These are phyloP conservation scores for Cardiospermum halicacabum DNA, from an alignment of 345 rosid species.

Conservation along the genomic window DNA sequence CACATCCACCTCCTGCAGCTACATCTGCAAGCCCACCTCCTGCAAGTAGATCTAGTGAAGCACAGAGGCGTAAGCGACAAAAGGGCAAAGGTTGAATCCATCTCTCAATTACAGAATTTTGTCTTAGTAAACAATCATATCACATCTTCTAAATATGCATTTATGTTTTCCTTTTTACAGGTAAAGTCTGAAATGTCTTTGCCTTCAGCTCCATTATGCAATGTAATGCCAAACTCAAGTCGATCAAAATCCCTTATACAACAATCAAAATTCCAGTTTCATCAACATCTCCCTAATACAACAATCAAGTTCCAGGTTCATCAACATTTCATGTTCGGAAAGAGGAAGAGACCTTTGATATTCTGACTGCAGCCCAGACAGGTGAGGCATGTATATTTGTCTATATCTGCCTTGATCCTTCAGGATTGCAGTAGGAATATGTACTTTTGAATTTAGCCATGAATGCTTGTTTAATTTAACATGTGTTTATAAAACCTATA, in stretches of 20 bases:
- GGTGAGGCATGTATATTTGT: constrained; percentile 31
- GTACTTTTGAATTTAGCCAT: constrained; percentile 14
- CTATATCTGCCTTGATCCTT: constrained; percentile 20
- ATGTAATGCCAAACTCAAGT: no score
- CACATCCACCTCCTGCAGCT: no score
- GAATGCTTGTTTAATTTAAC: constrained; percentile 18
- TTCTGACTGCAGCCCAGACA: constrained; percentile 10
- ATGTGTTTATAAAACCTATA: constrained; percentile 15
- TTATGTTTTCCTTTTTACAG: not conserved
- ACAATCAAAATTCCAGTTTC: not conserved
- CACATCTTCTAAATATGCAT: constrained; percentile 5
- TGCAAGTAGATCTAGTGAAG: no score
- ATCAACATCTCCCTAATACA: not conserved
- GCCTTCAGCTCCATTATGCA: constrained; percentile 9
- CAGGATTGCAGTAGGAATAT: constrained; percentile 3
- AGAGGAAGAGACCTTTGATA: not conserved
- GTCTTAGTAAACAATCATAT: not conserved
- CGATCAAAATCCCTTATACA: not conserved
- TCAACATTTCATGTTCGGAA: constrained; percentile 5
- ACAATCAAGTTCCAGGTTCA: constrained; percentile 5
- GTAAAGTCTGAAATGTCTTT: constrained; percentile 7
- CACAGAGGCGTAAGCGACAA: no score
- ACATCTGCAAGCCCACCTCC: no score
- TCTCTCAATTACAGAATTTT: not conserved
- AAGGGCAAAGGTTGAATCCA: no score